Evolutionary conservation across 2,329 filamentous ascomycete species (phyloP), one percentile per base, ranked within the genome.

Genomic region (Cytospora piceae): DNA sequence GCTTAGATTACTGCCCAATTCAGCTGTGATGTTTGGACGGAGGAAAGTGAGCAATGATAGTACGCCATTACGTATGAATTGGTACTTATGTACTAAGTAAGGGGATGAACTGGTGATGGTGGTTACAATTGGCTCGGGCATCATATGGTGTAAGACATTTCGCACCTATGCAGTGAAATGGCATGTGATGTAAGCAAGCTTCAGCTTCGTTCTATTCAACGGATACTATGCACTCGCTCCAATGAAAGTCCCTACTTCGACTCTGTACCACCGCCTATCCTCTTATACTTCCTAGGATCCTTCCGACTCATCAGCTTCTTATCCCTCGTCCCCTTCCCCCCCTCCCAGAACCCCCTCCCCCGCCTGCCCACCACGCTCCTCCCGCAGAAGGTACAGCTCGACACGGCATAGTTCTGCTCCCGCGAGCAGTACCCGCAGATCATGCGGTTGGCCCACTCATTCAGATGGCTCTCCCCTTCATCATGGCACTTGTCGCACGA

Each of bases 361-460:
- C 87, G 89, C 69, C 77, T 82, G 0, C 90, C 88, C 61, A 93
- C 83, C 15, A 95, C 84, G 58, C 83, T 85, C 39, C 88, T 81
- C 58, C 89, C 90, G 73, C 92, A 96, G 72, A 92, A 87, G 1
- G 81, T 83, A 75, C 92, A 96, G 67, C 89, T 88, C 73, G 94
- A 90, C 1, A 90, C 87, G 27, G 87, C 81, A 76, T 92, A 96
- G 69, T 88, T 88, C 78, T 94, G 91, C 80, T 96, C 92, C 60
- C 92, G 82, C 69, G 89, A 92, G 76, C 92, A 92, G 80, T 85
- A 90, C 8, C 90, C 90, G 74, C 91, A 94, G 42, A 94, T 87
- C 91, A 95, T 95, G 58, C 91, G 82, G 72, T 90, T 92, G 9
- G 92, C 92, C 83, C 92, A 92, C 78, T 95, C 92, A 69, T 91